phyloP scores from a whole-genome alignment of 768 basidiomycete genomes.

The Leccinum pellstonianum region DNA sequence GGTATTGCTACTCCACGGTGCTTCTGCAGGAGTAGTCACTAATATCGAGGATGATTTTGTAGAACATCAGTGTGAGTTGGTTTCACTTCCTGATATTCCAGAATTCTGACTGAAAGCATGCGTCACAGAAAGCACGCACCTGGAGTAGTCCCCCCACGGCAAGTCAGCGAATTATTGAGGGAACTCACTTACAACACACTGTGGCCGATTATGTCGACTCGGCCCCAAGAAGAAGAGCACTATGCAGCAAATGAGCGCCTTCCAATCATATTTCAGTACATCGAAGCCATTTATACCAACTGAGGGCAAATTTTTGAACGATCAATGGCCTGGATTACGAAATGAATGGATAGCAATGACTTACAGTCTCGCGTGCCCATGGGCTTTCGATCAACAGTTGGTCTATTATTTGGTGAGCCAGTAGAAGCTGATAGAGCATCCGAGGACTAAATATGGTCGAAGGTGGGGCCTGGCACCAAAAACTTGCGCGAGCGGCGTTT shows the following conservation, averaged over 20 bases:
- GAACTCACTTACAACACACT: neutral
- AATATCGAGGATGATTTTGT: neutral
- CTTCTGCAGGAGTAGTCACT: neutral
- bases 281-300: neutral
- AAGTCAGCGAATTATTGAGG: neutral
- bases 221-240: neutral
- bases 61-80: neutral
- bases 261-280: neutral
- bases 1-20: neutral
- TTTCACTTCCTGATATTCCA: neutral
- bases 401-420: neutral
- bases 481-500: neutral
- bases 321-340: too few relatives aligned
- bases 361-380: neutral
- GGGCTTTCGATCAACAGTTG: neutral
- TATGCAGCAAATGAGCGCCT: neutral
- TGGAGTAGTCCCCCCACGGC: neutral
- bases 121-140: neutral
- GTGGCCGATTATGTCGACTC: neutral
- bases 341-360: neutral
- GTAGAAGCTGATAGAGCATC: neutral
- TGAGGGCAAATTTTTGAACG: neutral
- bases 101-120: neutral
- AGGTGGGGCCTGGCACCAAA: neutral
- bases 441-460: neutral